phyloP scores from a whole-genome alignment of 139 green algal genomes.

The Zygnema circumcarinatum region DNA sequence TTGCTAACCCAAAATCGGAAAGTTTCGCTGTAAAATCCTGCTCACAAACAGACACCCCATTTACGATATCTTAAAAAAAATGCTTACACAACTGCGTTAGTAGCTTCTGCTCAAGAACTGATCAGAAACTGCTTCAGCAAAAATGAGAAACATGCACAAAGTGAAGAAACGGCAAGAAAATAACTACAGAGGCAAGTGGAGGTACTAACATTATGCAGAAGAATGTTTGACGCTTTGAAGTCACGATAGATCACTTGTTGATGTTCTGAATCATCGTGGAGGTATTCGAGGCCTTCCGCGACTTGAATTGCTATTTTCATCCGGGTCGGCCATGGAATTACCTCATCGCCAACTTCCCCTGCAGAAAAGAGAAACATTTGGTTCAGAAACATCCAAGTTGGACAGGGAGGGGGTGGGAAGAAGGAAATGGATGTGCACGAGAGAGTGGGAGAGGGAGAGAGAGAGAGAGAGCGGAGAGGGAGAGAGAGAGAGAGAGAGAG shows the following conservation, averaged over 20 bases:
- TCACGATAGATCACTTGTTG: slow-evolving; percentile 67
- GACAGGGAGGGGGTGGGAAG: neutral
- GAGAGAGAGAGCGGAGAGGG: too few species aligned
- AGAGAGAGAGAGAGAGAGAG: neutral
- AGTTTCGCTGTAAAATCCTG: slow-evolving; percentile 61
- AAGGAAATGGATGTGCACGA: neutral
- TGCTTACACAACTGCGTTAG: neutral
- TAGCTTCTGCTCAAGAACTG: neutral
- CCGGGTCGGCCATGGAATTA: slow-evolving; percentile 26
- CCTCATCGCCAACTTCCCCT: neutral
- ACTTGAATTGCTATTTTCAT: slow-evolving; percentile 44
- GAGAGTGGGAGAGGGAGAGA: too few species aligned
- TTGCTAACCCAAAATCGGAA: slow-evolving; percentile 69
- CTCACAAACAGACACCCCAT: neutral
- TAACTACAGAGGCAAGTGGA: neutral
- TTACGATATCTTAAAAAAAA: neutral
- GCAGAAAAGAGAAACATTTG: neutral
- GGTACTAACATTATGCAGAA: slow-evolving; percentile 54
- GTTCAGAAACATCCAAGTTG: too few species aligned
- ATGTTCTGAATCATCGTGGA: slow-evolving; percentile 59
- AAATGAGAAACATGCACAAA: neutral
- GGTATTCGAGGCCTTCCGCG: slow-evolving; percentile 50
- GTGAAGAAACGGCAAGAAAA: neutral
- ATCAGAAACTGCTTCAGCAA: neutral
- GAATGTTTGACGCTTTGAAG: slow-evolving; percentile 69